Evolutionary conservation across 768 basidiomycete species (phyloP).

Genomic region (Leccinum aurantiacum): DNA sequence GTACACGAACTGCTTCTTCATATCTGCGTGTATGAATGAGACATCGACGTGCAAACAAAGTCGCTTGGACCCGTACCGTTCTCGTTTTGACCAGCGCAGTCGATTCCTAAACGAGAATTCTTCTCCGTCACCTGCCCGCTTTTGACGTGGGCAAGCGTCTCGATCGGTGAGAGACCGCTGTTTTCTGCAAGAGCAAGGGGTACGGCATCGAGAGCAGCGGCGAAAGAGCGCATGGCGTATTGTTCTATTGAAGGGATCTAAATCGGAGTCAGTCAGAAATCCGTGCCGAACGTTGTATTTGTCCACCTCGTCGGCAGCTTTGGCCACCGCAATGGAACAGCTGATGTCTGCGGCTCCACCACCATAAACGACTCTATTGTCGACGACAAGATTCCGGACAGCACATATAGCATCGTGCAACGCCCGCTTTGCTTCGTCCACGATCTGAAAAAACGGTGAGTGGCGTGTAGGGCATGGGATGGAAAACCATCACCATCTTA

Average conservation of each 20-base stretch:
- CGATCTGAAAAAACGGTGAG: slow-evolving; percentile 60
- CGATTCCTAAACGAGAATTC: slow-evolving; percentile 87
- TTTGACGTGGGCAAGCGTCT: slow-evolving; percentile 94
- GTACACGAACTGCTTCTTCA: slow-evolving; percentile 96
- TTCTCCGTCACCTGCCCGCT: slow-evolving; percentile 86
- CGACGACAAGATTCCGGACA: slow-evolving; percentile 91
- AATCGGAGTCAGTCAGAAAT: slow-evolving; percentile 1
- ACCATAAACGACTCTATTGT: slow-evolving; percentile 97
- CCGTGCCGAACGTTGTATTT: neutral
- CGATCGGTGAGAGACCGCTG: slow-evolving; percentile 93
- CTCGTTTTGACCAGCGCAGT: slow-evolving; percentile 82
- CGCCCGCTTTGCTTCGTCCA: slow-evolving; percentile 97
- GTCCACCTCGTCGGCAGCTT: slow-evolving; percentile 88
- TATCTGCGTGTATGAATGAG: slow-evolving; percentile 54
- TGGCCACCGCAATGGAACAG: slow-evolving; percentile 87
- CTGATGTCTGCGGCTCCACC: slow-evolving; percentile 98
- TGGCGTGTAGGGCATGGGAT: neutral
- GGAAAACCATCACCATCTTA: slow-evolving; percentile 78
- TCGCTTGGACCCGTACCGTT: slow-evolving; percentile 59
- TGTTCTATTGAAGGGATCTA: slow-evolving; percentile 97
- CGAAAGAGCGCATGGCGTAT: slow-evolving; percentile 99
- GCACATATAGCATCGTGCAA: slow-evolving; percentile 97
- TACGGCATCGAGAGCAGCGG: slow-evolving; percentile 91
- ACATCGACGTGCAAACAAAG: neutral
- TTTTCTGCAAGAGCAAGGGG: slow-evolving; percentile 98